Evolutionary conservation across 1,284 basidiomycete genomes (phyloP).

Genomic region (Cryptococcus sp.): DNA sequence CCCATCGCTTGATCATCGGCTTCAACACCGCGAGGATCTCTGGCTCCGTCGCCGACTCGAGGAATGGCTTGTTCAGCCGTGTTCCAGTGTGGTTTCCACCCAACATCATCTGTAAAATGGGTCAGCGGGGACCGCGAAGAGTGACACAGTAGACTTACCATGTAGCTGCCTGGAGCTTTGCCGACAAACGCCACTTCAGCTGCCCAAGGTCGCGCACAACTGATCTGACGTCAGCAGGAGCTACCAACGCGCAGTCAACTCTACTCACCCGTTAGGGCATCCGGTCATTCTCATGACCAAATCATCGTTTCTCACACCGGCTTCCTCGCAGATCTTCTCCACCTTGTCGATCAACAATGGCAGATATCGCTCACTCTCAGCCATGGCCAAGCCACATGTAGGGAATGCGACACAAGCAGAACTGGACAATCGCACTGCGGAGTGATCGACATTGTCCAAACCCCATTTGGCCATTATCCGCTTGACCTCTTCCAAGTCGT

Average conservation of each 20-base stretch:
- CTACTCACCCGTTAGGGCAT: slow-evolving; percentile 71
- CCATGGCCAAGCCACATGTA: slow-evolving; percentile 94
- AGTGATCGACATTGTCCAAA: slow-evolving; percentile 82
- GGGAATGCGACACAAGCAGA: slow-evolving; percentile 98
- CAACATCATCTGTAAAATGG: slow-evolving; percentile 69
- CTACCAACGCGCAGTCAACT: background rate
- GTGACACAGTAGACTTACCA: slow-evolving; percentile 41
- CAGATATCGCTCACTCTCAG: slow-evolving; percentile 94
- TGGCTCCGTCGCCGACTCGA: slow-evolving; percentile 87
- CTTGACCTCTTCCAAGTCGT: slow-evolving; percentile 77
- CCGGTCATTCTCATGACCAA: slow-evolving; percentile 99
- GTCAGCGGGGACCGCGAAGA: slow-evolving; percentile 5
- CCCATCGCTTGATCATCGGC: slow-evolving; percentile 93
- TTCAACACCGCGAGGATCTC: slow-evolving; percentile 87
- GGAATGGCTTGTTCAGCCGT: slow-evolving; percentile 75
- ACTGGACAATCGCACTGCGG: slow-evolving; percentile 77
- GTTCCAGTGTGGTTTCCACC: slow-evolving; percentile 94
- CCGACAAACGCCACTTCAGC: slow-evolving; percentile 97
- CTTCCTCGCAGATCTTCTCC: slow-evolving; percentile 90
- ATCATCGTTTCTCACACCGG: slow-evolving; percentile 86
- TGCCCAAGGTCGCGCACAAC: slow-evolving; percentile 91
- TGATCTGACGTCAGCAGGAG: slow-evolving; percentile 1
- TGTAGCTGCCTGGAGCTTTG: slow-evolving; percentile 89
- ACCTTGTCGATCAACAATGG: slow-evolving; percentile 93
- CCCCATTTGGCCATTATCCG: slow-evolving; percentile 79